Percentiles rank a stretch among this genome's conserved stretches.
phyloP scores from a whole-genome alignment of 257 asterid genomes.

The Solanum paucissectum region DNA sequence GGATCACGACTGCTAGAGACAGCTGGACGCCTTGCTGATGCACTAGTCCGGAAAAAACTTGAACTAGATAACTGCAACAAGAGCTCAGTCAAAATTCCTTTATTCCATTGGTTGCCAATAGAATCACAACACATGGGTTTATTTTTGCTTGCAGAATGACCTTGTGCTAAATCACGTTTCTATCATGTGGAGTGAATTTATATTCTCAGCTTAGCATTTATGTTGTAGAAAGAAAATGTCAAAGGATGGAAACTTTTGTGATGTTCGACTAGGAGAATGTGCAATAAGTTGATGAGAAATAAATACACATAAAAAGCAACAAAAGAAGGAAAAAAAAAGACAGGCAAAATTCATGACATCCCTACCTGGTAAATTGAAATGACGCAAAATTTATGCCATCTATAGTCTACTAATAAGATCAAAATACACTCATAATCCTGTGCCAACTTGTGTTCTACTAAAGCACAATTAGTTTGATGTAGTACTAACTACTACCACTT shows the following conservation, averaged over 20 bases:
- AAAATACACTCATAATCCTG: not conserved
- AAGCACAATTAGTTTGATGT: not conserved
- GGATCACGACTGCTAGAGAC: slow-evolving; percentile 34
- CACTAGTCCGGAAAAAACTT: slow-evolving; percentile 14
- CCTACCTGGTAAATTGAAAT: not conserved
- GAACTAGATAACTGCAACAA: slow-evolving; percentile 39
- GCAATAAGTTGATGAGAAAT: not conserved
- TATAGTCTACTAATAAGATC: not conserved
- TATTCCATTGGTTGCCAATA: not conserved
- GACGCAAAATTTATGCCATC: not conserved
- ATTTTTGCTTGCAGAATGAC: not conserved
- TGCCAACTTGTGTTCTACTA: not conserved
- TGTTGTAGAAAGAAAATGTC: not conserved
- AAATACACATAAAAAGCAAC: not conserved
- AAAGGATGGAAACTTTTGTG: not conserved
- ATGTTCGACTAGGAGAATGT: not conserved
- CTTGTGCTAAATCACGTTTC: not conserved
- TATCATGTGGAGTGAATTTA: not conserved
- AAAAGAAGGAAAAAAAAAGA: not conserved
- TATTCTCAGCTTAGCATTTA: not conserved
- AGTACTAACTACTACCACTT: not conserved
- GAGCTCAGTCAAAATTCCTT: not conserved
- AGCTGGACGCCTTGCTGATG: slow-evolving; percentile 38
- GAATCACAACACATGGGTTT: not conserved
- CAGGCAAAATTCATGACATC: not conserved